phyloP scores from a whole-genome alignment of 257 asterid species.

The Solanum pimpinellifolium region DNA sequence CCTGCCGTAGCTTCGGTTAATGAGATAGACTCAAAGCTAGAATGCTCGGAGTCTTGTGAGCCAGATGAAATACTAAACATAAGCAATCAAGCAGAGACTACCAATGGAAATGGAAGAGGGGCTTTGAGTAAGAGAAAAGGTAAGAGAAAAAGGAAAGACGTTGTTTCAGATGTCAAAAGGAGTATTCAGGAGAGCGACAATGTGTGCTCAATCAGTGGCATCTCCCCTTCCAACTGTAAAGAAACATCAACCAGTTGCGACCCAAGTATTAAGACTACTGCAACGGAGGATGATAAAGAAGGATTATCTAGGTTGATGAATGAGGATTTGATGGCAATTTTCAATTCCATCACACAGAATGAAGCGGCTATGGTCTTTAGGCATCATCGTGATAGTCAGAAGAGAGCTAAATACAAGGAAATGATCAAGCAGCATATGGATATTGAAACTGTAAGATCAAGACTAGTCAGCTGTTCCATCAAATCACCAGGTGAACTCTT shows the following conservation, averaged over 20 bases:
- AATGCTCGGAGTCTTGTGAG: constrained; percentile 17
- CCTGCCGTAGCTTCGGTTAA: constrained; percentile 9
- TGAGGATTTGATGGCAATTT: constrained; percentile 37
- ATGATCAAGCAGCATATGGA: constrained; percentile 63
- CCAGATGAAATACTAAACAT: constrained; percentile 6
- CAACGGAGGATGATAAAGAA: constrained; percentile 8
- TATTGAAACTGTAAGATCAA: constrained; percentile 57
- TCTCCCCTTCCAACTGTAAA: constrained; percentile 21
- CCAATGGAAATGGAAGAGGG: constrained; percentile 14
- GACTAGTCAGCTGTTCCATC: constrained; percentile 31
- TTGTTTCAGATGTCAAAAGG: constrained; percentile 21
- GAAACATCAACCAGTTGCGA: constrained; percentile 25
- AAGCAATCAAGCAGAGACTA: constrained; percentile 4
- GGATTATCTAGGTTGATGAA: constrained; percentile 6
- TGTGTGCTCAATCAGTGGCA: constrained; percentile 33
- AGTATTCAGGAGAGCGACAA: constrained; percentile 49
- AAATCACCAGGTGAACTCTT: constrained; percentile 51
- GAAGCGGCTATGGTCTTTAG: constrained; percentile 55
- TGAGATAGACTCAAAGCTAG: constrained; percentile 16
- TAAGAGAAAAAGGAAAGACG: constrained; percentile 55
- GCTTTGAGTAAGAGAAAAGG: constrained; percentile 46
- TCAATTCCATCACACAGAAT: constrained; percentile 36
- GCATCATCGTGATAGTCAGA: constrained; percentile 84
- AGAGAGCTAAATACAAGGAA: constrained; percentile 48
- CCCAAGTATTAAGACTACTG: constrained; percentile 8